phyloP scores from a whole-genome alignment of 768 basidiomycete genomes.

The Amylocystis lapponica region DNA sequence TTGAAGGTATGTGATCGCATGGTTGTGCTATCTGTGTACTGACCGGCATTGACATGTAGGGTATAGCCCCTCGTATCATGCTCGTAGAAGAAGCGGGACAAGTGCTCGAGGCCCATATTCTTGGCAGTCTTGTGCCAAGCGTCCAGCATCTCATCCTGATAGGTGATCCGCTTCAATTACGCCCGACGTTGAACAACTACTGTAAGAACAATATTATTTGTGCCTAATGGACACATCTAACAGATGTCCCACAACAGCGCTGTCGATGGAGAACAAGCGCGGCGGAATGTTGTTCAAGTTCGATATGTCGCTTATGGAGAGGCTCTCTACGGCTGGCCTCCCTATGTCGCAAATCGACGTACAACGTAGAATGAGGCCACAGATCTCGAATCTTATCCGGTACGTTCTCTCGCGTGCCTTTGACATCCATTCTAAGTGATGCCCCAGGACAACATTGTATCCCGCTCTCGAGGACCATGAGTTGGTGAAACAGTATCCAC shows the following conservation, averaged over 20 bases:
- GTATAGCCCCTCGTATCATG: slow-evolving; percentile 52
- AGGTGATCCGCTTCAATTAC: slow-evolving; percentile 74
- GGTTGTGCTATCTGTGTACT: neutral
- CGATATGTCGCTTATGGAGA: slow-evolving; percentile 67
- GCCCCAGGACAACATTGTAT: slow-evolving; percentile 52
- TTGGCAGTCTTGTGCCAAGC: slow-evolving; percentile 53
- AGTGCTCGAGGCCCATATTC: slow-evolving; percentile 72
- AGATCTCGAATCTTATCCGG: slow-evolving; percentile 59
- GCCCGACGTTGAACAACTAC: slow-evolving; percentile 61
- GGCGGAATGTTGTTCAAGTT: slow-evolving; percentile 56
- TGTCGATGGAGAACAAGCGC: slow-evolving; percentile 62
- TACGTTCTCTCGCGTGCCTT: slow-evolving; percentile 38
- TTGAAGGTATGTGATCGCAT: slow-evolving; percentile 39
- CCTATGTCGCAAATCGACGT: slow-evolving; percentile 67
- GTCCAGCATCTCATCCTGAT: slow-evolving; percentile 74
- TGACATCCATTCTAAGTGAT: slow-evolving; percentile 53
- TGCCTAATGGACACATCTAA: too few relatives aligned
- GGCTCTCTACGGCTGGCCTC: slow-evolving; percentile 50
- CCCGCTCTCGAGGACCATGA: slow-evolving; percentile 53
- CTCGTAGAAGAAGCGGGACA: slow-evolving; percentile 82
- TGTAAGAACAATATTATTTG: slow-evolving; percentile 30
- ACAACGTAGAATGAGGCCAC: slow-evolving; percentile 71
- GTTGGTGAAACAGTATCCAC: slow-evolving; percentile 42
- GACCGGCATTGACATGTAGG: slow-evolving; percentile 28
- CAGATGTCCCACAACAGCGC: slow-evolving; percentile 34